Evolutionary conservation across 495 filamentous ascomycete species (phyloP).

Genomic region (Arthonia radiata): DNA sequence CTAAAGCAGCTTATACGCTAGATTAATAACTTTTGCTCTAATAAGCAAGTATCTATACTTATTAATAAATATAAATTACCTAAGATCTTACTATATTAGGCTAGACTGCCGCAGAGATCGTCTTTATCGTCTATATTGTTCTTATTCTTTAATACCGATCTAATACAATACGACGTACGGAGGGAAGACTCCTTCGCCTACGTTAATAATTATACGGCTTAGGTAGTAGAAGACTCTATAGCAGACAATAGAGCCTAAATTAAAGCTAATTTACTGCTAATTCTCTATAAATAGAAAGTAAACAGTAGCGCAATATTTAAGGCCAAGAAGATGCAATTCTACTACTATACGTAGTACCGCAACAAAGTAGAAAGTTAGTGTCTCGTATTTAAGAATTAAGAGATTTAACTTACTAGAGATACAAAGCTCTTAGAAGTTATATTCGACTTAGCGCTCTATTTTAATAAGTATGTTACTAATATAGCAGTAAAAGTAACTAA

Average conservation of each 20-base stretch:
- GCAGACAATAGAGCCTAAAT: slow-evolving; percentile 5
- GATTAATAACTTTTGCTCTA: too few species aligned
- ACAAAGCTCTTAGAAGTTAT: too few species aligned
- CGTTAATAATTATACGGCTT: slow-evolving; percentile 9
- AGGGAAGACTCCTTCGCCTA: slow-evolving; percentile 7
- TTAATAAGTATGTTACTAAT: too few species aligned
- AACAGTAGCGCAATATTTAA: slow-evolving; percentile 6
- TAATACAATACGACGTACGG: slow-evolving; percentile 5
- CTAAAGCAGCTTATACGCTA: too few species aligned
- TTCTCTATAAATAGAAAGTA: slow-evolving; percentile 6
- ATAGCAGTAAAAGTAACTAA: too few species aligned
- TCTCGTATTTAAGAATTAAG: too few species aligned
- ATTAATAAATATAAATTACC: slow-evolving; percentile 5
- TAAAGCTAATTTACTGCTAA: slow-evolving; percentile 6
- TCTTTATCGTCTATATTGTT: slow-evolving; percentile 11
- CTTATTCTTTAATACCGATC: slow-evolving; percentile 13
- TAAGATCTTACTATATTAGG: slow-evolving; percentile 2
- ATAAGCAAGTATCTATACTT: not conserved
- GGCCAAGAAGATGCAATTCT: slow-evolving; percentile 6
- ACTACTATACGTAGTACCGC: slow-evolving; percentile 8
- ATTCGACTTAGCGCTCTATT: too few species aligned
- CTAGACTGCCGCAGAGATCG: slow-evolving; percentile 11
- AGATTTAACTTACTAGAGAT: too few species aligned
- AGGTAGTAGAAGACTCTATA: slow-evolving; percentile 4
- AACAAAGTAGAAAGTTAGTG: too few species aligned